Percentiles rank a stretch among this genome's conserved stretches.
These are phyloP conservation scores for Morella rubra DNA, from an alignment of 306 rosid genomes.

Conservation along the genomic window DNA sequence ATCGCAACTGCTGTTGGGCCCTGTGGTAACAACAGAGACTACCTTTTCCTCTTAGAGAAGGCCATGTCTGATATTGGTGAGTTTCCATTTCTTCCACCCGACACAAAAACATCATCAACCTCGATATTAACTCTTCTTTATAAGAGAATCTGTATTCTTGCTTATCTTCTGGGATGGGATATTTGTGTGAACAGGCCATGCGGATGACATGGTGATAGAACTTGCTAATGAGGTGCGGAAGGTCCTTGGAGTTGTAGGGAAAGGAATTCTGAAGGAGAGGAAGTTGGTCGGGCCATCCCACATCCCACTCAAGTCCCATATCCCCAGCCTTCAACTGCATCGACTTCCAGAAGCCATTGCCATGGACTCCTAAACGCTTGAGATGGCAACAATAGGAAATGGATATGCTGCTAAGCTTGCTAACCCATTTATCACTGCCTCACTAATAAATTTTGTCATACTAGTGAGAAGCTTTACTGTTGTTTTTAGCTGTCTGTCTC, in stretches of 20 bases:
- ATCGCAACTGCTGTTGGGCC: constrained; percentile 96
- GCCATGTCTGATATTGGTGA: constrained; percentile 85
- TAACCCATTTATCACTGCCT: constrained; percentile 29
- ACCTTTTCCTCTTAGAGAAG: constrained; percentile 74
- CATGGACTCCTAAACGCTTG: constrained; percentile 48
- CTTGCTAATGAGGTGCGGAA: constrained; percentile 92
- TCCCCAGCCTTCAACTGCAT: constrained; percentile 54
- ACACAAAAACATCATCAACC: not conserved
- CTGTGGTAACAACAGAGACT: constrained; percentile 91
- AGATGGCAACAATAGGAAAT: not conserved
- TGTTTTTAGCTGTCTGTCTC: not conserved
- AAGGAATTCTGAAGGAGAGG: constrained; percentile 50
- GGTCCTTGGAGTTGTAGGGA: constrained; percentile 54
- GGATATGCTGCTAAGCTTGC: constrained; percentile 29
- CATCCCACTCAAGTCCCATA: constrained; percentile 54
- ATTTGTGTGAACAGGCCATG: constrained; percentile 58
- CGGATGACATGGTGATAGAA: constrained; percentile 78
- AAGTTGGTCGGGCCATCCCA: constrained; percentile 42
- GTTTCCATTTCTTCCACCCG: constrained; percentile 13
- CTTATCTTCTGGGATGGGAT: constrained; percentile 3
- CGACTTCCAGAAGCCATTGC: constrained; percentile 75
- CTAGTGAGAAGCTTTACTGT: not conserved
- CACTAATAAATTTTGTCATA: not conserved
- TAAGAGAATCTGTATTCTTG: not conserved
- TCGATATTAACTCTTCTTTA: not conserved